Base-by-base conservation (phyloP, 2,329 filamentous ascomycete species). In the Colletotrichum karsti region DNA sequence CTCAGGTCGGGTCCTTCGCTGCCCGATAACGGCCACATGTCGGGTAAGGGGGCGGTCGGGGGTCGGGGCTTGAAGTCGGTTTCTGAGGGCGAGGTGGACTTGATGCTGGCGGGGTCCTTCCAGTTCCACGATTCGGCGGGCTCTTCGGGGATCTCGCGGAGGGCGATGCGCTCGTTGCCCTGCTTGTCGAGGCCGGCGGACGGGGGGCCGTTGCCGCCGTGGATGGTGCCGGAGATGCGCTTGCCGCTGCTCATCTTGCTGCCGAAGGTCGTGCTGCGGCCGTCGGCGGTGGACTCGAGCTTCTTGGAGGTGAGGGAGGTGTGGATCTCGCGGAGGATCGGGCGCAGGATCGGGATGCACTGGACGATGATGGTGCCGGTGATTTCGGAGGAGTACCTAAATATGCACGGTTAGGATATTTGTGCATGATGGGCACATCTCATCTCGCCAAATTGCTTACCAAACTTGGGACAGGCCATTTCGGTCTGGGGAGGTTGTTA, bases 341-440 rank as follows among this genome's bases (percentile, higher is more conserved):
- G 83, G 9, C 85, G 81, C 7, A 87, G 72, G 15, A 87, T 81
- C 2, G 85, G 85, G 3, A 87, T 82, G 67, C 83, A 87, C 70
- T 87, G 85, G 4, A 87, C 85, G 46, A 87, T 86, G 70, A 87
- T 85, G 26, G 85, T 87, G 59, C 85, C 84, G 8, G 83, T 80
- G 59, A 87, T 78, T 74, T 87, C 85, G 15, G 84, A 84, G 0
- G 83, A 85, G 74, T 85, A 82, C 76, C 77, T 75, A n/a, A n/a
- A n/a, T n/a, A 37, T 57, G 28, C 41, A 12, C 51, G 59, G 13
- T 54, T 28, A 60, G 58, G 35, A 13, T 8, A 18, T 39, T n/a
- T 24, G 35, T 13, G 28, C 22, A 20, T 51, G 22, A 18, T 51
- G 46, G 28, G 26, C n/a, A 22, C 20, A 20, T 22, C 12, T 54